Evolutionary conservation across 1,284 basidiomycete genomes (phyloP).

Genomic region (Ganoderma multipileum): DNA sequence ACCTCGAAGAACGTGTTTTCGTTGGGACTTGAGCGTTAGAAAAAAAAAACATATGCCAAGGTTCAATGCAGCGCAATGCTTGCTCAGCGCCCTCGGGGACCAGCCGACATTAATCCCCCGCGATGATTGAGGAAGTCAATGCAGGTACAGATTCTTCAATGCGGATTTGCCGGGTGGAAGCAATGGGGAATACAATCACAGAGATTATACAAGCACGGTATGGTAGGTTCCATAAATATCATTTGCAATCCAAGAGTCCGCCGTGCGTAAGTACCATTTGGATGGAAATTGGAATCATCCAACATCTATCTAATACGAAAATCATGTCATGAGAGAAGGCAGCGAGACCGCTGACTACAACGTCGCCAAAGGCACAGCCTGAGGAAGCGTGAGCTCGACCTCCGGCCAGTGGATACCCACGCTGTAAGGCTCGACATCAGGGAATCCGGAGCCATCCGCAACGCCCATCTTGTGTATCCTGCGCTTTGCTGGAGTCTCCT

Average conservation of each 20-base stretch:
- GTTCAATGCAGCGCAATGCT: too few relatives aligned
- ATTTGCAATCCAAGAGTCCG: neutral
- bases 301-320: neutral
- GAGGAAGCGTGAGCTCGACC: constrained; percentile 21
- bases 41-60: neutral
- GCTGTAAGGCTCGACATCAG: constrained; percentile 27
- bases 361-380: constrained; percentile 23
- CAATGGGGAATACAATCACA: neutral
- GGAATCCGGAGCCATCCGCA: constrained; percentile 27
- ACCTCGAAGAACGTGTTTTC: neutral
- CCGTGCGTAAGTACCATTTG: neutral
- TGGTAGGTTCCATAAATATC: neutral
- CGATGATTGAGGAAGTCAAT: neutral
- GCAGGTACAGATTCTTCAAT: neutral
- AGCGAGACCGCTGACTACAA: constrained; percentile 2
- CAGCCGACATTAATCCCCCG: neutral
- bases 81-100: too few relatives aligned
- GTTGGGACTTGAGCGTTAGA: neutral
- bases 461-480: constrained; percentile 15
- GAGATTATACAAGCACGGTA: neutral
- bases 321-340: neutral
- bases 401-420: constrained; percentile 28
- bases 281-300: neutral
- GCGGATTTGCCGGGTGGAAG: neutral
- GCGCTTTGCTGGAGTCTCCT: constrained; percentile 6